Conservation (phyloP, 2,329 filamentous ascomycete species). For the Ceratocystiopsis brevicomis region DNA sequence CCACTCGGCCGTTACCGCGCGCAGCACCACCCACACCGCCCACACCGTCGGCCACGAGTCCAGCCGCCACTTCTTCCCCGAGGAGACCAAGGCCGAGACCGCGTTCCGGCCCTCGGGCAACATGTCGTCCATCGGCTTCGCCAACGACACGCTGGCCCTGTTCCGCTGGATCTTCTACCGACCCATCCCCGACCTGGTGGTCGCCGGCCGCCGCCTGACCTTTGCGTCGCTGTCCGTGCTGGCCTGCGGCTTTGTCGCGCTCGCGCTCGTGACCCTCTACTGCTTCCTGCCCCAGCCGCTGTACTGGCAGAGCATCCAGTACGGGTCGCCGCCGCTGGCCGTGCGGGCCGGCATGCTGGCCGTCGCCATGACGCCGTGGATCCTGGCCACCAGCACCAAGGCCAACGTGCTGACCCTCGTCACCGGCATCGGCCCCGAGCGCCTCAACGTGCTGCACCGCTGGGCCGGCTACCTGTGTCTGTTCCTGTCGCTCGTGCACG, state of each 20-base stretch:
- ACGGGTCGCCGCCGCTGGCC: conserved; percentile 73
- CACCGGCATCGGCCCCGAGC: conserved; percentile 80
- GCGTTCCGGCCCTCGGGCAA: conserved; percentile 48
- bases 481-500: conserved; percentile 66
- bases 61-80: conserved; percentile 58
- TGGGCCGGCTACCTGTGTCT: conserved; percentile 81
- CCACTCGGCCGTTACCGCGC: conserved; percentile 26
- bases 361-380: conserved; percentile 83
- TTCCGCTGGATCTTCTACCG: conserved; percentile 81
- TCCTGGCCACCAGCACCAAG: conserved; percentile 76
- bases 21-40: conserved; percentile 10
- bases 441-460: conserved; percentile 80
- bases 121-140: conserved; percentile 50
- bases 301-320: conserved; percentile 74
- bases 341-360: conserved; percentile 82
- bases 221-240: conserved; percentile 66
- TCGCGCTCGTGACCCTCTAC: conserved; percentile 60
- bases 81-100: conserved; percentile 35
- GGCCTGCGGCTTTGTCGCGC: conserved; percentile 44
- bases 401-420: conserved; percentile 68
- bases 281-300: conserved; percentile 75
- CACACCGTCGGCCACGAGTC: conserved; percentile 21
- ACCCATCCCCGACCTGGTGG: conserved; percentile 55
- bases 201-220: conserved; percentile 49
- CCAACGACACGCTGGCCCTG: conserved; percentile 67